Percentiles rank a stretch among this genome's conserved stretches.
These are phyloP conservation scores for Aspergillus kassunensis DNA, from an alignment of 495 filamentous ascomycete genomes.

Conservation along the genomic window DNA sequence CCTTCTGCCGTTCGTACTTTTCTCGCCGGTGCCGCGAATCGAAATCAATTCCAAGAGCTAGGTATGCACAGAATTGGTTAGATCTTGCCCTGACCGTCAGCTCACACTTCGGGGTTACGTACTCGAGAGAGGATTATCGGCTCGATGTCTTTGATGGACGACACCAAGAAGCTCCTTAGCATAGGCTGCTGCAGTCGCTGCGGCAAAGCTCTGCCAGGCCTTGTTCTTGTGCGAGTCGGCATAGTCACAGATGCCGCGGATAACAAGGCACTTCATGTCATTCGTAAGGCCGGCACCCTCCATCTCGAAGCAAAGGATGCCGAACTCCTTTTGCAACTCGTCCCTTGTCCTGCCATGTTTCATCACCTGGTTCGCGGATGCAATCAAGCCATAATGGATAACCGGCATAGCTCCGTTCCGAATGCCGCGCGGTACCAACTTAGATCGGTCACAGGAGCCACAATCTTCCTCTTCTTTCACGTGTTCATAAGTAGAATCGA, in stretches of 20 bases:
- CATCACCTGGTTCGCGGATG: constrained; percentile 20
- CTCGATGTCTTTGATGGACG: no score
- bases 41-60: no score
- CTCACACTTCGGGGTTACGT: no score
- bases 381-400: constrained; percentile 21
- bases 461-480: constrained; percentile 7
- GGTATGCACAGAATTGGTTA: no score
- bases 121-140: no score
- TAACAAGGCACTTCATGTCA: constrained; percentile 24
- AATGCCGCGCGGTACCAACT: constrained; percentile 4
- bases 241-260: constrained; percentile 36
- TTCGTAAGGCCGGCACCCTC: constrained; percentile 44
- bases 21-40: no score
- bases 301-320: constrained; percentile 45
- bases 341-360: constrained; percentile 11
- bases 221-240: constrained; percentile 36
- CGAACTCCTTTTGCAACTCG: constrained; percentile 13
- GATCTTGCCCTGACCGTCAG: no score
- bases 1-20: no score
- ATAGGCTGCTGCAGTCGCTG: constrained; percentile 30
- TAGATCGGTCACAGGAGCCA: constrained; percentile 14
- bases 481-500: constrained; percentile 27
- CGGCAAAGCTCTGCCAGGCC: constrained; percentile 26
- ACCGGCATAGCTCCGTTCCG: constrained; percentile 2
- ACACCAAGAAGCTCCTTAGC: constrained; percentile 19